A percentile compares a stretch with the other conserved stretches of the same genome.
These are phyloP conservation scores for Linum tenue DNA, from an alignment of 345 rosid species.

Conservation along the genomic window DNA sequence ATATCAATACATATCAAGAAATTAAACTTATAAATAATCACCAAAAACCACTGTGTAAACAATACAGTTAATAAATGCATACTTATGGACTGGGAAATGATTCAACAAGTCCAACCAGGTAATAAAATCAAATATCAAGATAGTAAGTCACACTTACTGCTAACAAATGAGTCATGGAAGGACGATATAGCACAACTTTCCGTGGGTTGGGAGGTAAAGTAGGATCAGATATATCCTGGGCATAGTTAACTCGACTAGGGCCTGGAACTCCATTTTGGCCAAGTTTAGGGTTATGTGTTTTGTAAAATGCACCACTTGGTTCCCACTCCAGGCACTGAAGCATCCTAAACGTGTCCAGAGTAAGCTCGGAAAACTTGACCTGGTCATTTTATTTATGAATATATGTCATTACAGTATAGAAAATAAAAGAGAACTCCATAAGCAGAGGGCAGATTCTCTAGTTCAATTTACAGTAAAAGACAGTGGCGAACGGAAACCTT, in stretches of 20 bases:
- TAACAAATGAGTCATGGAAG: conserved; percentile 73
- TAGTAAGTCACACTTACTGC: conserved; percentile 54
- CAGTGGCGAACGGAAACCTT: conserved; percentile 19
- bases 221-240: conserved; percentile 74
- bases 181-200: conserved; percentile 80
- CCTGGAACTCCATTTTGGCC: conserved; percentile 54
- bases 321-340: conserved; percentile 98
- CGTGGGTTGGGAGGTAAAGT: conserved; percentile 84
- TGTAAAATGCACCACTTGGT: conserved; percentile 84
- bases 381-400: conserved; percentile 22
- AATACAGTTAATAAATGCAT: too few relatives aligned
- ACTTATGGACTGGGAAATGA: too few relatives aligned
- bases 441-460: conserved; percentile 9
- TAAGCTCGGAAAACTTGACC: conserved; percentile 96
- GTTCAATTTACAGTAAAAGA: conserved; percentile 9
- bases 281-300: conserved; percentile 38
- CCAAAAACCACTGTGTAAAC: too few relatives aligned
- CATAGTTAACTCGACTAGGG: conserved; percentile 40
- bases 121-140: conserved; percentile 1
- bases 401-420: background rate
- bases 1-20: too few relatives aligned
- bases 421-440: background rate
- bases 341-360: conserved; percentile 88
- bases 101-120: background rate
- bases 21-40: too few relatives aligned